These are phyloP conservation scores for Chamaecrista fasciculata DNA, from an alignment of 306 rosid species.

Conservation along the genomic window DNA sequence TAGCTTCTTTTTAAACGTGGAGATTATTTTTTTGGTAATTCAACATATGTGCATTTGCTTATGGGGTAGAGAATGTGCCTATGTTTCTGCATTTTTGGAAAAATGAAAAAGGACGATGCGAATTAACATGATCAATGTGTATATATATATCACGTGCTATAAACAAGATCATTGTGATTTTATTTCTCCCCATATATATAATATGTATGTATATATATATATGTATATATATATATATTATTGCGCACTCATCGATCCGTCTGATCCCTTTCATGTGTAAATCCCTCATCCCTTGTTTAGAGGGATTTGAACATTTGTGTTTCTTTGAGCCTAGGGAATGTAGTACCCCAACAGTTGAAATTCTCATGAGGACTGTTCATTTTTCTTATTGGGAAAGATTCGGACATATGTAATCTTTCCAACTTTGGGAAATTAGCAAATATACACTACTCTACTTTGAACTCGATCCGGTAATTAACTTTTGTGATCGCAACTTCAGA, in stretches of 20 bases:
- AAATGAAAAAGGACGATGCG: slow-evolving; percentile 34
- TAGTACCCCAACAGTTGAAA: neutral
- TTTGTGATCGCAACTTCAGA: neutral
- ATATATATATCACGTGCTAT: slow-evolving; percentile 23
- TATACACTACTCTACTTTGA: neutral
- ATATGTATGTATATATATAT: too few species aligned
- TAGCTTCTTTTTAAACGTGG: slow-evolving; percentile 8
- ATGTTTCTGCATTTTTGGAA: slow-evolving; percentile 35
- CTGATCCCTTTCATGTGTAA: neutral
- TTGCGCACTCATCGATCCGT: too few species aligned
- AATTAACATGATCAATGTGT: slow-evolving; percentile 21
- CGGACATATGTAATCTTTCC: neutral
- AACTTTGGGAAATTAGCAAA: neutral
- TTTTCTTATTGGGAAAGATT: neutral
- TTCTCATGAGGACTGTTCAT: neutral
- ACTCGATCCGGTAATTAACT: neutral
- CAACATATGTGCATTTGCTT: neutral
- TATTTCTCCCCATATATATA: too few species aligned
- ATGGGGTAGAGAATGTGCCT: slow-evolving; percentile 23
- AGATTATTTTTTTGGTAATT: slow-evolving; percentile 20
- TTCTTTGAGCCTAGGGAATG: neutral
- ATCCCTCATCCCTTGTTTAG: neutral
- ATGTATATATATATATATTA: too few species aligned
- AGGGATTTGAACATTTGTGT: neutral
- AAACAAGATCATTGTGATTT: slow-evolving; percentile 13